Conservation (phyloP, 192 early-diverging fungal genomes). For the Backusella liffmaniae region DNA sequence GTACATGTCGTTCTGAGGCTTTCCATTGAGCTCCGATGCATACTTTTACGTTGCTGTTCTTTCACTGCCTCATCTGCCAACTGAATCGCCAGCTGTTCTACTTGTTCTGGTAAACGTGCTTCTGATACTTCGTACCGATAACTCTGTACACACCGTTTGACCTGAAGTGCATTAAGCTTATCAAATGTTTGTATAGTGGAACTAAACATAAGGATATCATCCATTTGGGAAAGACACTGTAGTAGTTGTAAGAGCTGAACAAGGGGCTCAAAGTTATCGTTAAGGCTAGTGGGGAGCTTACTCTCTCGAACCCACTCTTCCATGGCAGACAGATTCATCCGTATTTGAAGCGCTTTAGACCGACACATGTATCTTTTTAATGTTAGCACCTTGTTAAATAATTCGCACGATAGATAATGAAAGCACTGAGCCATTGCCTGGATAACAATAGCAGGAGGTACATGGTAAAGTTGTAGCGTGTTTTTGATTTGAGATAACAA, state of each 20-base stretch:
- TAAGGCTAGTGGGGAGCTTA: slow-evolving; percentile 32
- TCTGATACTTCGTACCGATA: slow-evolving; percentile 93
- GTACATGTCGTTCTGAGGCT: neutral
- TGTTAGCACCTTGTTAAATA: slow-evolving; percentile 84
- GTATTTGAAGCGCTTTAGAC: slow-evolving; percentile 80
- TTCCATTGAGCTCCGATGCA: neutral
- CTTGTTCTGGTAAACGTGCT: slow-evolving; percentile 59
- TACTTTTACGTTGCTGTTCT: slow-evolving; percentile 23
- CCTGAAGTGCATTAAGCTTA: slow-evolving; percentile 64
- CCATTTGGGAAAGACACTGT: slow-evolving; percentile 71
- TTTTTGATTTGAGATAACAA: slow-evolving; percentile 62
- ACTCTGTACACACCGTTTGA: slow-evolving; percentile 65
- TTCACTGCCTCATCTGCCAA: slow-evolving; percentile 56
- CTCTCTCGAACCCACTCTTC: slow-evolving; percentile 83
- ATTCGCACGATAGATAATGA: slow-evolving; percentile 72
- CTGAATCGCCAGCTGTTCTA: slow-evolving; percentile 71
- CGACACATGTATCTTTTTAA: slow-evolving; percentile 72
- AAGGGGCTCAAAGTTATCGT: slow-evolving; percentile 59
- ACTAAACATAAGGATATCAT: slow-evolving; percentile 67
- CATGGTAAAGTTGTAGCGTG: slow-evolving; percentile 64
- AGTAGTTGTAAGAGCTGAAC: slow-evolving; percentile 80
- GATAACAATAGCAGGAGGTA: slow-evolving; percentile 71
- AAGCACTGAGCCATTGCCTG: slow-evolving; percentile 74
- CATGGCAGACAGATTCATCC: slow-evolving; percentile 75
- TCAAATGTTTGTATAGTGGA: slow-evolving; percentile 66